These are phyloP conservation scores for Linderniella brevidens DNA, from an alignment of 257 asterid genomes.

Conservation along the genomic window DNA sequence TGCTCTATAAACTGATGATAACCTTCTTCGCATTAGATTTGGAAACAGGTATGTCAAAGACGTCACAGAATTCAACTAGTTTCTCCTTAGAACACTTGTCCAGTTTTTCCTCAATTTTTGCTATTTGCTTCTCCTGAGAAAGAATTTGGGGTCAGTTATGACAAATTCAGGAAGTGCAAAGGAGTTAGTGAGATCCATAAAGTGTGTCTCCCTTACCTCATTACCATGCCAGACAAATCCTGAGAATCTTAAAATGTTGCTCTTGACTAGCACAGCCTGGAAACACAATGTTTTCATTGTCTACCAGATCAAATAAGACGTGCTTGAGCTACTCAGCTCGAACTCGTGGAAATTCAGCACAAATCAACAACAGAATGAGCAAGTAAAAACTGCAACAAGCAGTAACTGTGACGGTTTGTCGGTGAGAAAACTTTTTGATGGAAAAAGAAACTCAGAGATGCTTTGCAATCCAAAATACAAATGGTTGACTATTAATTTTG, in stretches of 20 bases:
- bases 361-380: too few species aligned
- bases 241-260: slow-evolving; percentile 66
- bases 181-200: not conserved
- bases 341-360: not conserved
- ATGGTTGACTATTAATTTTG: too few species aligned
- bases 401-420: too few species aligned
- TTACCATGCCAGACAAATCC: slow-evolving; percentile 86
- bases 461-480: too few species aligned
- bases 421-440: too few species aligned
- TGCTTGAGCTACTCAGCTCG: too few species aligned
- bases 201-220: slow-evolving; percentile 33
- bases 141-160: slow-evolving; percentile 6
- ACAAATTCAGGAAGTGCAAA: not conserved
- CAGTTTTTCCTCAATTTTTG: slow-evolving; percentile 57
- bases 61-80: slow-evolving; percentile 67
- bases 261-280: slow-evolving; percentile 79
- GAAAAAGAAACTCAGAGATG: too few species aligned
- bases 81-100: slow-evolving; percentile 82
- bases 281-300: slow-evolving; percentile 6
- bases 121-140: slow-evolving; percentile 70
- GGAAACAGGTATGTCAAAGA: slow-evolving; percentile 58
- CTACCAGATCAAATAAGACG: too few species aligned
- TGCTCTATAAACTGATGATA: too few species aligned
- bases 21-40: slow-evolving; percentile 65
- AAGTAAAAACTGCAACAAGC: too few species aligned